Percentiles rank a stretch among this genome's conserved stretches.
Conservation (phyloP, 352 stramenopile genomes). For the Phytopythium sindhum region DNA sequence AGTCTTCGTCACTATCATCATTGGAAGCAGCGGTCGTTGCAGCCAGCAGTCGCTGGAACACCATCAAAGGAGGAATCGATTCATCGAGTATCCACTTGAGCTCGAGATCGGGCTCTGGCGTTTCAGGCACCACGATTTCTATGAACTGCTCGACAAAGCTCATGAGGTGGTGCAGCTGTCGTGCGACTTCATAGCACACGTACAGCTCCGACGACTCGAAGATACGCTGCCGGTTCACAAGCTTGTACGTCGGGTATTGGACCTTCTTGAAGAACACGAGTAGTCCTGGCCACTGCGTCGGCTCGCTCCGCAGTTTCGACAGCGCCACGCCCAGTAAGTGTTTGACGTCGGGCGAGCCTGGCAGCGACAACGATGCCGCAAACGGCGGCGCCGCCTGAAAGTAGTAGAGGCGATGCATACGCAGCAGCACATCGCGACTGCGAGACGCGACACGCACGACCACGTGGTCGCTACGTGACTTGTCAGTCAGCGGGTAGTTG, state of each 20-base stretch:
- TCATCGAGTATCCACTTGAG: conserved; percentile 46
- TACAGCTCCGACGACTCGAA: conserved; percentile 56
- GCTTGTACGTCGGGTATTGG: conserved; percentile 49
- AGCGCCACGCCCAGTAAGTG: conserved; percentile 23
- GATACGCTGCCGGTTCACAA: conserved; percentile 25
- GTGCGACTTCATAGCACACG: conserved; percentile 65
- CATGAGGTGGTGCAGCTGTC: conserved; percentile 50
- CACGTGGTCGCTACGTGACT: conserved; percentile 37
- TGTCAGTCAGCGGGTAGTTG: conserved; percentile 30
- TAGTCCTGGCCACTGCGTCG: conserved; percentile 68
- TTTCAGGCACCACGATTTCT: conserved; percentile 27
- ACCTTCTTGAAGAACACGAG: conserved; percentile 75
- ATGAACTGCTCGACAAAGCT: conserved; percentile 42
- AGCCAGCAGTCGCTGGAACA: conserved; percentile 41
- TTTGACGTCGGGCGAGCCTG: conserved; percentile 5
- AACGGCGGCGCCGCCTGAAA: conserved; percentile 44
- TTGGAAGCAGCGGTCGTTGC: conserved; percentile 10
- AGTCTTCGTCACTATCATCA: conserved; percentile 18
- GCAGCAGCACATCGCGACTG: conserved; percentile 45
- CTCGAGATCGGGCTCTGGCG: conserved; percentile 40
- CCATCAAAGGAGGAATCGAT: conserved; percentile 28
- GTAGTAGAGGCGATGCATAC: conserved; percentile 78
- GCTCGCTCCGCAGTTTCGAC: conserved; percentile 33
- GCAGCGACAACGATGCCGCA: conserved; percentile 19
- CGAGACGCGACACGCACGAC: conserved; percentile 40